phyloP scores from a whole-genome alignment of 106 monocot genomes.

The Acorus calamus region DNA sequence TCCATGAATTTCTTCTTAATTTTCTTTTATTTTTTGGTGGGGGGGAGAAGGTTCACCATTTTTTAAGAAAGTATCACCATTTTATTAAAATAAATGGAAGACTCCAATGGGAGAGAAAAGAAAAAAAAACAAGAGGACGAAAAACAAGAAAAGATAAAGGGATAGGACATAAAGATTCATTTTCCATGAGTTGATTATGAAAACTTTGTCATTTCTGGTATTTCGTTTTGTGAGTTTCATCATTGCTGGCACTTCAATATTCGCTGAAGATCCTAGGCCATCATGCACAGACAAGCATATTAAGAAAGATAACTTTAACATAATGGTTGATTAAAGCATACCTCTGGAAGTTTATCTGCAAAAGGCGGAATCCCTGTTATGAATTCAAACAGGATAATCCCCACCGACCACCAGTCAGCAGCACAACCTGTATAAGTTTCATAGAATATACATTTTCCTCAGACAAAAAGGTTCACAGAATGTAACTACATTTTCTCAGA shows the following conservation, averaged over 20 bases:
- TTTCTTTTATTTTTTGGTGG: too few relatives aligned
- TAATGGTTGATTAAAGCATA: constrained; percentile 1
- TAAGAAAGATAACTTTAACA: not conserved
- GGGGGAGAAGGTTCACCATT: too few relatives aligned
- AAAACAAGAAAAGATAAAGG: too few relatives aligned
- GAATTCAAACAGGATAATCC: constrained; percentile 60
- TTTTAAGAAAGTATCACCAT: too few relatives aligned
- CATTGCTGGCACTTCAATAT: not conserved
- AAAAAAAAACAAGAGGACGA: too few relatives aligned
- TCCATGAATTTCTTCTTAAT: too few relatives aligned
- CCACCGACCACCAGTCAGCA: constrained; percentile 79
- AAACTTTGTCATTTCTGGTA: too few relatives aligned
- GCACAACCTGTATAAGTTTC: constrained; percentile 36
- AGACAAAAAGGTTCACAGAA: not conserved
- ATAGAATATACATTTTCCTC: not conserved
- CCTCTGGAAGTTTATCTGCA: constrained; percentile 50
- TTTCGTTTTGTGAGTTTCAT: too few relatives aligned
- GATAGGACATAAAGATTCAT: too few relatives aligned
- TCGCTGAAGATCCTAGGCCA: not conserved
- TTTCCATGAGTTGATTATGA: too few relatives aligned
- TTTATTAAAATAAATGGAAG: too few relatives aligned
- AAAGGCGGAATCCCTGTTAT: constrained; percentile 65
- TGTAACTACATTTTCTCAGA: not conserved
- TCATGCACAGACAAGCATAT: not conserved
- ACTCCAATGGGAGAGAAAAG: too few relatives aligned